A percentile compares a stretch with the other conserved stretches of the same genome.
These are phyloP conservation scores for Cutaneotrichosporon sp. DNA, from an alignment of 1,284 basidiomycete species.

Conservation along the genomic window DNA sequence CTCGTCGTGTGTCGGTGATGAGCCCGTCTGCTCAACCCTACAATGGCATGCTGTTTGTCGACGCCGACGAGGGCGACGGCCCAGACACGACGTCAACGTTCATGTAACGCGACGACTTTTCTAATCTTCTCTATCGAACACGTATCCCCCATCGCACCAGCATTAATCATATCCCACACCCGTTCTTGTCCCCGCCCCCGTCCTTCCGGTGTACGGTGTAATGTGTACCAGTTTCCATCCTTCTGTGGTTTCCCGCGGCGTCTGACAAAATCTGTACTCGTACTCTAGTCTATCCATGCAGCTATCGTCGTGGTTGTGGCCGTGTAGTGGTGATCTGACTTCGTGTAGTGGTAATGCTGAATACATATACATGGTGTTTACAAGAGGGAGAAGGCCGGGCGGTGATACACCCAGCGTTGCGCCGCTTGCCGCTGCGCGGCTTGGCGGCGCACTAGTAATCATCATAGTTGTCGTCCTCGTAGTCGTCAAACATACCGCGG, in stretches of 20 bases:
- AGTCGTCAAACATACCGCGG: constrained; percentile 42
- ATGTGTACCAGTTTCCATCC: constrained; percentile 1
- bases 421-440: not conserved
- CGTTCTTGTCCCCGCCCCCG: not conserved
- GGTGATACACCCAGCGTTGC: too few species aligned
- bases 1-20: constrained; percentile 16
- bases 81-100: not conserved
- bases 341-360: not conserved
- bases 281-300: not conserved
- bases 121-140: not conserved
- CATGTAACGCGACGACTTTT: too few species aligned
- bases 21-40: constrained; percentile 18
- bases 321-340: too few species aligned
- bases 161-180: too few species aligned
- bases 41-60: constrained; percentile 19
- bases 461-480: constrained; percentile 43
- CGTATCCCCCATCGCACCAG: not conserved
- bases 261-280: constrained; percentile 1
- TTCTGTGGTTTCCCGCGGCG: not conserved
- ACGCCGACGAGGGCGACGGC: constrained; percentile 6
- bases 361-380: not conserved
- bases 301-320: too few species aligned
- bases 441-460: constrained; percentile 27
- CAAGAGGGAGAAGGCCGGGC: not conserved
- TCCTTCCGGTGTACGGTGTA: constrained; percentile 1